A percentile compares a stretch with the other conserved stretches of the same genome.
Evolutionary conservation across 768 basidiomycete species (phyloP).

Genomic region (Fomitopsis pulvina): DNA sequence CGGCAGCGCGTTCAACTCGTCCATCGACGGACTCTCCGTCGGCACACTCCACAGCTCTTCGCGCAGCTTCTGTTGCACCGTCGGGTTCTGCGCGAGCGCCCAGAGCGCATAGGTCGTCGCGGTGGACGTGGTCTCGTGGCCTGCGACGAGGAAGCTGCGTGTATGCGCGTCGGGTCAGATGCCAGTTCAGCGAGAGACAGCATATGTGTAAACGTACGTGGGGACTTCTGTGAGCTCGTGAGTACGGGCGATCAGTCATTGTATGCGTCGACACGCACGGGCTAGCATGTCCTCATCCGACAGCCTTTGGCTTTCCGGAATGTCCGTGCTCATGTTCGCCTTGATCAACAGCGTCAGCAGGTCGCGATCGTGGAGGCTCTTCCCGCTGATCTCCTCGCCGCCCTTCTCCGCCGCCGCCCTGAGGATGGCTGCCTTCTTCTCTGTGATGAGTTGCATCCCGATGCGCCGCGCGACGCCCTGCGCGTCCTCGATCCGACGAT

Average conservation of each 20-base stretch:
- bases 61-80: conserved; percentile 31
- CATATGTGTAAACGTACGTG: conserved; percentile 2
- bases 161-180: background rate
- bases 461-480: conserved; percentile 18
- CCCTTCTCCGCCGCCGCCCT: conserved; percentile 17
- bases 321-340: conserved; percentile 59
- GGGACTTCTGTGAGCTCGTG: conserved; percentile 8
- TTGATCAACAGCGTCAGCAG: conserved; percentile 52
- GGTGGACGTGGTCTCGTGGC: conserved; percentile 38
- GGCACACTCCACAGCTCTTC: conserved; percentile 35
- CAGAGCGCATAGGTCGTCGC: conserved; percentile 31
- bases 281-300: conserved; percentile 58
- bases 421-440: conserved; percentile 24
- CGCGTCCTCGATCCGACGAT: conserved; percentile 3
- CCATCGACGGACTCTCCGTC: conserved; percentile 51
- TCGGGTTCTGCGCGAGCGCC: conserved; percentile 31
- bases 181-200: background rate
- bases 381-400: conserved; percentile 19
- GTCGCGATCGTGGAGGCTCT: conserved; percentile 26
- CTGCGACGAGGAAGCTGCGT: conserved; percentile 25
- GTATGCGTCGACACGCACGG: conserved; percentile 29
- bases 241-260: background rate
- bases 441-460: conserved; percentile 20
- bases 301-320: conserved; percentile 47
- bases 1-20: conserved; percentile 55